These are phyloP conservation scores for Quercus tomentella DNA, from an alignment of 331 rosid genomes.

Conservation along the genomic window DNA sequence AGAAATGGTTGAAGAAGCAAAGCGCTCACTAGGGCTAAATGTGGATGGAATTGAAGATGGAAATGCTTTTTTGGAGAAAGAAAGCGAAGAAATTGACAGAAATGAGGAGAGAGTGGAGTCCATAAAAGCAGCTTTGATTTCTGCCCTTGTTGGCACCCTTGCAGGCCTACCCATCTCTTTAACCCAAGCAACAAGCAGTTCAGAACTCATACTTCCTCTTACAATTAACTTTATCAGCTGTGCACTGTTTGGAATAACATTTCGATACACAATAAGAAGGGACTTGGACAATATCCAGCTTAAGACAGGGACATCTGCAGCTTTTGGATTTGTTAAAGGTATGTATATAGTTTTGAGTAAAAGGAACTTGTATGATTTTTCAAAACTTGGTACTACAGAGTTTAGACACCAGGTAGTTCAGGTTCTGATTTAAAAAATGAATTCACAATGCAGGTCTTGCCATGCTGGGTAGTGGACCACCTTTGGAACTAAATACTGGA, in stretches of 20 bases:
- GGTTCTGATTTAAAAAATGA: not conserved
- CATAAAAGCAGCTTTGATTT: constrained; percentile 68
- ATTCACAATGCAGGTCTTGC: constrained; percentile 66
- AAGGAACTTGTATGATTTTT: not conserved
- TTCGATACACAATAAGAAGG: constrained; percentile 65
- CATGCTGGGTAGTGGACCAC: constrained; percentile 49
- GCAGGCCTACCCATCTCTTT: constrained; percentile 68
- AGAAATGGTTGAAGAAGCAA: constrained; percentile 69
- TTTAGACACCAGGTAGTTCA: not conserved
- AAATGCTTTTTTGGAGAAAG: constrained; percentile 15
- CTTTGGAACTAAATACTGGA: constrained; percentile 42
- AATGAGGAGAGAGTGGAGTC: constrained; percentile 81
- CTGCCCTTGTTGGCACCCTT: constrained; percentile 73
- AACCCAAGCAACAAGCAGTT: constrained; percentile 42
- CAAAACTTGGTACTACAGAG: not conserved
- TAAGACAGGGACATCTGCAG: constrained; percentile 80
- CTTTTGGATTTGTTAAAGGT: constrained; percentile 90
- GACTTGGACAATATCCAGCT: constrained; percentile 74
- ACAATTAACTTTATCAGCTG: constrained; percentile 70
- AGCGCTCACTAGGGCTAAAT: constrained; percentile 45
- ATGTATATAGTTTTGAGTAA: not conserved
- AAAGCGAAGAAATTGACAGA: constrained; percentile 38
- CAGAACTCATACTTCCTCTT: constrained; percentile 61
- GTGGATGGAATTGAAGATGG: constrained; percentile 23
- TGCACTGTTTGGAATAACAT: constrained; percentile 79